Conservation (phyloP, 768 basidiomycete species). For the Pleurotus sapidus region DNA sequence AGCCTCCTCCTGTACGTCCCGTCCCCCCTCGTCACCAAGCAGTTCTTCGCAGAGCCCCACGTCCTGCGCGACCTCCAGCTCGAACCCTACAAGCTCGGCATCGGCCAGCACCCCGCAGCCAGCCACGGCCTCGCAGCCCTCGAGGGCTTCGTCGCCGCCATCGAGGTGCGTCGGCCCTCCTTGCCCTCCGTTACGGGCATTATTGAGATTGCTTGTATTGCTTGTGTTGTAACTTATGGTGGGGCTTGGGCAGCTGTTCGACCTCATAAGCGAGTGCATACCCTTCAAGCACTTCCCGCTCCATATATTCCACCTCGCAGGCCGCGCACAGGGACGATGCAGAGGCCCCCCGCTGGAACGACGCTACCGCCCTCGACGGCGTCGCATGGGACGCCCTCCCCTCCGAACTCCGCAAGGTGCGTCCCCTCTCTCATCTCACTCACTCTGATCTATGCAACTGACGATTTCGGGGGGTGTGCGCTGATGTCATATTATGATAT, state of each 20-base stretch:
- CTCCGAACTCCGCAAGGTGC: conserved; percentile 58
- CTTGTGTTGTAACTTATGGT: neutral
- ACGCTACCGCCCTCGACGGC: conserved; percentile 39
- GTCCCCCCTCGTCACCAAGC: conserved; percentile 51
- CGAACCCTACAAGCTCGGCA: conserved; percentile 43
- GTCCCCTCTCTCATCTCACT: conserved; percentile 10
- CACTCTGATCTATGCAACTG: no score
- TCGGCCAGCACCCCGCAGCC: conserved; percentile 53
- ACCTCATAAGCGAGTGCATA: conserved; percentile 30
- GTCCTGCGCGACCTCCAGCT: conserved; percentile 47
- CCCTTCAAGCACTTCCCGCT: conserved; percentile 20
- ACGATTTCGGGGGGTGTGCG: no score
- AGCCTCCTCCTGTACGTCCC: conserved; percentile 52
- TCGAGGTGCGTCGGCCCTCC: conserved; percentile 49
- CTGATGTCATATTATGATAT: no score
- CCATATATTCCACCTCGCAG: conserved; percentile 64
- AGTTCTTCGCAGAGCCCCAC: conserved; percentile 49
- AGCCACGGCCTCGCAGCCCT: conserved; percentile 61
- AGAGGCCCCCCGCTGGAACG: conserved; percentile 55
- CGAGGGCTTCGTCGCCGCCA: conserved; percentile 66
- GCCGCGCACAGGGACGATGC: conserved; percentile 53
- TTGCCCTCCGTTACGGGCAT: no score
- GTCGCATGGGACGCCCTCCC: conserved; percentile 63
- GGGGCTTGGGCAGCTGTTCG: conserved; percentile 32
- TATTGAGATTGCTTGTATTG: no score